phyloP scores from a whole-genome alignment of 768 basidiomycete genomes.

The Macrolepiota dolichaula region DNA sequence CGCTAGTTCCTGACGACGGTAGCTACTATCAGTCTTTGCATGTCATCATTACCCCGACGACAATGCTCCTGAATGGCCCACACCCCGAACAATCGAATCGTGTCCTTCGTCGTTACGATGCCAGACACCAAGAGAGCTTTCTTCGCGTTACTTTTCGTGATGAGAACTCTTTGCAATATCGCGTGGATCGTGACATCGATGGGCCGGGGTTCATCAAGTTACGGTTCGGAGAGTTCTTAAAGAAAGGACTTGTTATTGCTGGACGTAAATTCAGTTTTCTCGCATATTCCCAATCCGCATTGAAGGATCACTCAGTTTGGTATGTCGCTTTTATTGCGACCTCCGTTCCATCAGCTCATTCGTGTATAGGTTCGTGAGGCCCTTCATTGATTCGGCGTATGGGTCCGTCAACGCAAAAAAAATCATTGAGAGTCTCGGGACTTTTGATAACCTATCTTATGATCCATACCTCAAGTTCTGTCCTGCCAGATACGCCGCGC shows the following conservation, averaged over 20 bases:
- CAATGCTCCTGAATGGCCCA: conserved; percentile 13
- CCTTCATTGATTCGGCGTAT: conserved; percentile 36
- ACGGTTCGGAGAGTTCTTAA: conserved; percentile 43
- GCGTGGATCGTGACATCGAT: conserved; percentile 15
- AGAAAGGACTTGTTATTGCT: conserved; percentile 50
- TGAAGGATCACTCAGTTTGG: conserved; percentile 67
- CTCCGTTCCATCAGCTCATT: background rate
- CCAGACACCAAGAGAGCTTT: conserved; percentile 14
- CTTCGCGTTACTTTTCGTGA: conserved; percentile 17
- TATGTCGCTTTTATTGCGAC: conserved; percentile 15
- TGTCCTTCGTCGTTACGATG: conserved; percentile 14
- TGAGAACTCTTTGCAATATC: conserved; percentile 15
- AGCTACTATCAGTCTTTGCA: conserved; percentile 29
- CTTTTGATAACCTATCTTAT: conserved; percentile 43
- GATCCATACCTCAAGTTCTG: conserved; percentile 50
- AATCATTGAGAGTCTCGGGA: conserved; percentile 56
- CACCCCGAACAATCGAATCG: conserved; percentile 18
- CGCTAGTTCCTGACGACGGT: conserved; percentile 27
- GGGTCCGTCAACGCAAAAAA: conserved; percentile 33
- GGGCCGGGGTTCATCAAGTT: conserved; percentile 41
- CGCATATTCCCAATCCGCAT: conserved; percentile 71
- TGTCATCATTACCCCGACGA: conserved; percentile 19
- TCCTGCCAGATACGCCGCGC: conserved; percentile 68
- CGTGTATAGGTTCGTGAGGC: conserved; percentile 55
- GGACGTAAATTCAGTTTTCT: conserved; percentile 58